These are phyloP conservation scores for Penicillium sp. DNA, from an alignment of 2,329 filamentous ascomycete genomes.

Conservation along the genomic window DNA sequence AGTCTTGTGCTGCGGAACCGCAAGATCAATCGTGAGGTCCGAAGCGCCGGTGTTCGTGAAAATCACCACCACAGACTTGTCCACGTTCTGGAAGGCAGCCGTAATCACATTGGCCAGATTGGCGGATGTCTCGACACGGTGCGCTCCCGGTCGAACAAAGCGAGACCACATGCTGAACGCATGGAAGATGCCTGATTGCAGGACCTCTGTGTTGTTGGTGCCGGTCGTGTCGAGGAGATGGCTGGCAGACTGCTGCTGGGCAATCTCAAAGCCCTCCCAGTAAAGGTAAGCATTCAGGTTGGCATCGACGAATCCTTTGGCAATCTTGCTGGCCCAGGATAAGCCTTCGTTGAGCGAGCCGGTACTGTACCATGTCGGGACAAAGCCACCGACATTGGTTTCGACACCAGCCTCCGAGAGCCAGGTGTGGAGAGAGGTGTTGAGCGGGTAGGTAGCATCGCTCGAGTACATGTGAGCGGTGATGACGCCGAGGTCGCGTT, in stretches of 20 bases:
- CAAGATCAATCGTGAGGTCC: neutral
- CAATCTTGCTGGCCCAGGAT: neutral
- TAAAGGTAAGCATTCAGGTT: neutral
- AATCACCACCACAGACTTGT: neutral
- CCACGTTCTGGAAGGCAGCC: neutral
- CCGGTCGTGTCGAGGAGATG: neutral
- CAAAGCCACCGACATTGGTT: neutral
- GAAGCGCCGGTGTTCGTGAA: neutral
- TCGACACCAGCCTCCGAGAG: neutral
- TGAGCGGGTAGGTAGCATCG: neutral
- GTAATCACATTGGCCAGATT: neutral
- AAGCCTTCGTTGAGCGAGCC: neutral
- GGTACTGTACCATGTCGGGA: neutral
- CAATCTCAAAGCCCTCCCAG: neutral
- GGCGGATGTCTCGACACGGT: neutral
- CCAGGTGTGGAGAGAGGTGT: neutral
- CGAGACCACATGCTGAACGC: constrained; percentile 1
- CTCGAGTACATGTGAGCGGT: neutral
- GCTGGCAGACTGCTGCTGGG: constrained; percentile 1
- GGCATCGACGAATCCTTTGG: neutral
- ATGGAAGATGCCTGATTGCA: neutral
- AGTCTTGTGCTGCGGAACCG: neutral
- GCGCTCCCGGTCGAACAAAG: neutral
- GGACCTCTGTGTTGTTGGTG: neutral
- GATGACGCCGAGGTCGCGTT: neutral